A percentile compares a stretch with the other conserved stretches of the same genome.
These are phyloP conservation scores for Corynascus novoguineensis DNA, from an alignment of 495 filamentous ascomycete species.

Conservation along the genomic window DNA sequence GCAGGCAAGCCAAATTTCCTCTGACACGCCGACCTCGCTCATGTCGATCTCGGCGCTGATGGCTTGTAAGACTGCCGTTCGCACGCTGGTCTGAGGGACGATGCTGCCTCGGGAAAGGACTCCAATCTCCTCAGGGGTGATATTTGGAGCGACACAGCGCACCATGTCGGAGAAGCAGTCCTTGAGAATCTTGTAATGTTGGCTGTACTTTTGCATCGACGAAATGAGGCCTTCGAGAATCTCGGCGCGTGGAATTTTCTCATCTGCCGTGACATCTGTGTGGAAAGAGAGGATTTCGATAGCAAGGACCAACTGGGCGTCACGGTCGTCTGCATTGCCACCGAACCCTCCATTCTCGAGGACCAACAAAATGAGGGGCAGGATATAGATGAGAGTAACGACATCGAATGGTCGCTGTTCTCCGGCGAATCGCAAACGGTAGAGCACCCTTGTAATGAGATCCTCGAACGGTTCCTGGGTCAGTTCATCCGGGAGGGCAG, in stretches of 20 bases:
- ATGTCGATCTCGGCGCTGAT: constrained; percentile 88
- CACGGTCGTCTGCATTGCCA: constrained; percentile 64
- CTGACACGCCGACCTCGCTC: constrained; percentile 74
- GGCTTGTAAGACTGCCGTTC: constrained; percentile 82
- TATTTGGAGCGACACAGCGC: constrained; percentile 70
- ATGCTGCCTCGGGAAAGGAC: constrained; percentile 69
- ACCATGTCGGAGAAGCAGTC: constrained; percentile 83
- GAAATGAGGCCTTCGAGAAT: constrained; percentile 62
- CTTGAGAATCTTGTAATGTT: constrained; percentile 91
- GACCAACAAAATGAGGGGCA: constrained; percentile 73
- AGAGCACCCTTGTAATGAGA: constrained; percentile 81
- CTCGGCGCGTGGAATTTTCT: constrained; percentile 67
- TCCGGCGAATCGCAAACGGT: constrained; percentile 80
- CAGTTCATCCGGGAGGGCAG: constrained; percentile 62
- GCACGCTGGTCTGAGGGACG: constrained; percentile 69
- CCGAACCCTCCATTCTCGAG: constrained; percentile 75
- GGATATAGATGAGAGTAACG: constrained; percentile 76
- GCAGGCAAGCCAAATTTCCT: constrained; percentile 87
- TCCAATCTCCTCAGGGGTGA: constrained; percentile 60
- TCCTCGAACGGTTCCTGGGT: constrained; percentile 76
- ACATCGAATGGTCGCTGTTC: constrained; percentile 89
- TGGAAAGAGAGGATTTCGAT: constrained; percentile 91
- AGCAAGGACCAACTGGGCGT: constrained; percentile 80
- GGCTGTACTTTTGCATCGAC: constrained; percentile 82
- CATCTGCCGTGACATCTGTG: constrained; percentile 64